Base-by-base conservation (phyloP, 2,329 filamentous ascomycete species). In the Proliferodiscus dingleyae region DNA sequence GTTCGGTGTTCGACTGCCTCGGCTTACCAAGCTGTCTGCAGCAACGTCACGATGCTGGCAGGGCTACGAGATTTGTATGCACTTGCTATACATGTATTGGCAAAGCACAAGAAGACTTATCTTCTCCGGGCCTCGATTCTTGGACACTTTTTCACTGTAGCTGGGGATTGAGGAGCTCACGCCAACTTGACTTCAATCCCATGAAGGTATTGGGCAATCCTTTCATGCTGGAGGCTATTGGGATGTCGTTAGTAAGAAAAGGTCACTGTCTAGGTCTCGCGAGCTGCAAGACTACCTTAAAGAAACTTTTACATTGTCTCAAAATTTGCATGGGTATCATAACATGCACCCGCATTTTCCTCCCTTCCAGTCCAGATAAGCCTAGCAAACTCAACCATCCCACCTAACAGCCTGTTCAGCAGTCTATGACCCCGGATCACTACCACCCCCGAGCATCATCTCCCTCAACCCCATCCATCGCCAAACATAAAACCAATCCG, bases 291-390 rank as follows among this genome's bases (percentile, higher is more conserved):
- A 30, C 28, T 15, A 29, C 24, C 24, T 37, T 39, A 48, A 45
- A 32, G 43, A 52, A 56, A 47, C 45, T 51, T 50, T 54, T 52
- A 30, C 43, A 50, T 50, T 50, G 37, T 46, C 34, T 50, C 33
- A 29, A 18, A 30, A 24, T 39, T 48, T 37, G 41, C 51, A 53
- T 57, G 55, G 55, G 55, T 57, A 57, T 57, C 55, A 53, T 56
- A 51, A 49, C 45, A 52, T 36, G 28, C 41, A 18, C 39, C 41
- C 37, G 11, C 24, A 26, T 26, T n/a, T 9, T 36, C 42, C 30
- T 37, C 26, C 37, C 41, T 45, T 45, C 40, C 37, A 39, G 21
- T 18, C 43, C 43, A n/a, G 21, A 29, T 23, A 15, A 19, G 22
- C 24, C 41, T 16, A 29, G n/a, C n/a, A n/a, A n/a, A 15, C 10